These are phyloP conservation scores for Boletus tomentosulus DNA, from an alignment of 768 basidiomycete species.

Conservation along the genomic window DNA sequence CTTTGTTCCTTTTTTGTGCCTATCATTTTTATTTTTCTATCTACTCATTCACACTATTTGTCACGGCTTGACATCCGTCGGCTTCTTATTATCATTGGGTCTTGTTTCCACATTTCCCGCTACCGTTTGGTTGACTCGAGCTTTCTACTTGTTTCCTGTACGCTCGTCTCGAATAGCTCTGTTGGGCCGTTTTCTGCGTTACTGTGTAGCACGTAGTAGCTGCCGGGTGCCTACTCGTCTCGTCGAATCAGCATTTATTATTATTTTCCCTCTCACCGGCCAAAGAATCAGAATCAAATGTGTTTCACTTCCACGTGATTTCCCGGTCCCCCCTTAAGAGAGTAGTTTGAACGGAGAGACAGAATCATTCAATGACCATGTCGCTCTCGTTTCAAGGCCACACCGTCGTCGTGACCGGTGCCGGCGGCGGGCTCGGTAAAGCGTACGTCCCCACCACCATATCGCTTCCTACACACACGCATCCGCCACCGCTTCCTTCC, in stretches of 20 bases:
- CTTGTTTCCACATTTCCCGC: not conserved
- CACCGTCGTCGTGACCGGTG: slow-evolving; percentile 93
- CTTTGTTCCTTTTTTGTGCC: slow-evolving; percentile 22
- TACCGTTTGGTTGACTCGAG: slow-evolving; percentile 22
- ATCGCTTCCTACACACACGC: not conserved
- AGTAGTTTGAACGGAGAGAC: not conserved
- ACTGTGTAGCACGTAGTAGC: slow-evolving; percentile 33
- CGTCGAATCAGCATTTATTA: slow-evolving; percentile 22
- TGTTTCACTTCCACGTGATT: slow-evolving; percentile 16
- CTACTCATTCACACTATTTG: slow-evolving; percentile 30
- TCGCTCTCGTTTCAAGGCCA: slow-evolving; percentile 78
- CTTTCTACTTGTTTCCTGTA: slow-evolving; percentile 29
- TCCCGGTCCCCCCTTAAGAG: not conserved
- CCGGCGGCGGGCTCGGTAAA: slow-evolving; percentile 91
- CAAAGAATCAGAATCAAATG: not conserved
- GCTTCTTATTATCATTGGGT: slow-evolving; percentile 27
- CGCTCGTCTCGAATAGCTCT: slow-evolving; percentile 28
- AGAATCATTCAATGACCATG: slow-evolving; percentile 17
- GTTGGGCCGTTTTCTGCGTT: slow-evolving; percentile 26
- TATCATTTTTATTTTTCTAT: slow-evolving; percentile 30
- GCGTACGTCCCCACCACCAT: slow-evolving; percentile 50
- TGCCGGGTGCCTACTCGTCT: slow-evolving; percentile 32
- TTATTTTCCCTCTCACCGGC: slow-evolving; percentile 9
- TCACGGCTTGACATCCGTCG: slow-evolving; percentile 20
- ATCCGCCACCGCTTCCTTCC: not conserved